Evolutionary conservation across 1,139 yeast species (phyloP).

Genomic region (Magnusiomyces paraingens): DNA sequence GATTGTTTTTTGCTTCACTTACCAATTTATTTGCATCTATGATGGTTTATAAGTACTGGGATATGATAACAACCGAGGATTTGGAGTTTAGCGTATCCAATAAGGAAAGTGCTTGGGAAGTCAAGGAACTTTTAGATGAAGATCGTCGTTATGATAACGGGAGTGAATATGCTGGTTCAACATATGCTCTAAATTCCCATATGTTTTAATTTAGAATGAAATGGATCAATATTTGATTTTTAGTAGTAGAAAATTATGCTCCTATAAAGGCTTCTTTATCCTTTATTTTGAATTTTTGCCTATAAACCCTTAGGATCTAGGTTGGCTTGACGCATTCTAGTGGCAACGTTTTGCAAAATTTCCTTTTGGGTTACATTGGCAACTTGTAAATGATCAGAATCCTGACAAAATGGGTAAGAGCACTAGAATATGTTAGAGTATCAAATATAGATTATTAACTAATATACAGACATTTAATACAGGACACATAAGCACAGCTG

Average conservation of each 20-base stretch:
- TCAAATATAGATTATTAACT: not conserved
- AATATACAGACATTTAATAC: conserved; percentile 18
- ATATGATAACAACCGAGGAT: conserved; percentile 91
- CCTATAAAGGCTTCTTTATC: conserved; percentile 19
- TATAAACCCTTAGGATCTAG: conserved; percentile 11
- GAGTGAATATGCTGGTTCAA: conserved; percentile 30
- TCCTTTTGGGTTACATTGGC: conserved; percentile 18
- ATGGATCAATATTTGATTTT: not conserved
- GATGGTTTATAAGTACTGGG: conserved; percentile 98
- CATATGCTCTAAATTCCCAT: conserved; percentile 25
- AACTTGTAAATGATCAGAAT: conserved; percentile 12
- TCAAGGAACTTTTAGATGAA: conserved; percentile 44
- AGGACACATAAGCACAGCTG: conserved; percentile 33
- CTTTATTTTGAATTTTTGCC: conserved; percentile 22
- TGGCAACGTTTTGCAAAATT: conserved; percentile 19
- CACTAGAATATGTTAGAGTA: conserved; percentile 20
- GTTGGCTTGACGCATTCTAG: conserved; percentile 20
- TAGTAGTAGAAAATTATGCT: not conserved
- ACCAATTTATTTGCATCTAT: conserved; percentile 76
- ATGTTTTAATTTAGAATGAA: conserved; percentile 15
- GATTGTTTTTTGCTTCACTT: conserved; percentile 74
- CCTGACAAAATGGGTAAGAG: conserved; percentile 33
- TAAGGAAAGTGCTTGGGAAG: conserved; percentile 42
- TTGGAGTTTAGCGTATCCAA: conserved; percentile 80
- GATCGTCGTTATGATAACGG: conserved; percentile 40